A percentile compares a stretch with the other conserved stretches of the same genome.
phyloP scores from a whole-genome alignment of 2,329 filamentous ascomycete genomes.

The Moelleriella libera region DNA sequence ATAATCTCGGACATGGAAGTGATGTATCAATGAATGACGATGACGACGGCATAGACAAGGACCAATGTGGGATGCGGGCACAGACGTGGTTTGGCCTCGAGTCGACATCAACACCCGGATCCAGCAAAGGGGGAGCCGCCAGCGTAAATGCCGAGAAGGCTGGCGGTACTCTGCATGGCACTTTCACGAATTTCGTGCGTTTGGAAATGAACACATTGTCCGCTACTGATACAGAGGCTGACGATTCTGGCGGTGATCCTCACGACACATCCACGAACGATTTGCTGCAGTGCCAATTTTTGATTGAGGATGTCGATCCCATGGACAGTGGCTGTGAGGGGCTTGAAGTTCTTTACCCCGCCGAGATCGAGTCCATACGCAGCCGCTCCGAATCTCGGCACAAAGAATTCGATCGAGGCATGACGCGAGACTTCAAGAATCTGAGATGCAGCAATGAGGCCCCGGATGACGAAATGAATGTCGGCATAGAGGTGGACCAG shows the following conservation, averaged over 20 bases:
- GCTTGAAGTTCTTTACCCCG: slow-evolving; percentile 26
- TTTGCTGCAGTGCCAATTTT: slow-evolving; percentile 15
- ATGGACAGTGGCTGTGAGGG: slow-evolving; percentile 30
- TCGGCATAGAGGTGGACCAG: slow-evolving; percentile 16
- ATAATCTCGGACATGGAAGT: not conserved
- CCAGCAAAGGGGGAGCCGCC: not conserved
- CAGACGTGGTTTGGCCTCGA: not conserved
- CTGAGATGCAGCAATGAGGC: slow-evolving; percentile 28
- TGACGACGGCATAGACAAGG: not conserved
- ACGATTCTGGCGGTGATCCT: slow-evolving; percentile 2
- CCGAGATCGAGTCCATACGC: slow-evolving; percentile 30
- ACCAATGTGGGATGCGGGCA: not conserved
- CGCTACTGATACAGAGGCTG: not conserved
- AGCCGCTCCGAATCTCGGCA: slow-evolving; percentile 25
- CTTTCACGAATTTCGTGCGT: too few species aligned
- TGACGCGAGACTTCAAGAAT: slow-evolving; percentile 29
- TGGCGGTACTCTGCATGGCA: too few species aligned
- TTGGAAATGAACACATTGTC: not conserved
- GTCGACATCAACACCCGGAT: not conserved
- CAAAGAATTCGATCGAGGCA: slow-evolving; percentile 24
- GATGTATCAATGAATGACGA: not conserved
- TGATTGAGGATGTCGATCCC: slow-evolving; percentile 32
- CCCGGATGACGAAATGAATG: slow-evolving; percentile 19
- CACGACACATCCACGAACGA: slow-evolving; percentile 4
- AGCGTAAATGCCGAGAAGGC: too few species aligned